A percentile compares a stretch with the other conserved stretches of the same genome.
phyloP scores from a whole-genome alignment of 331 rosid genomes.

The Rosa hybrid region DNA sequence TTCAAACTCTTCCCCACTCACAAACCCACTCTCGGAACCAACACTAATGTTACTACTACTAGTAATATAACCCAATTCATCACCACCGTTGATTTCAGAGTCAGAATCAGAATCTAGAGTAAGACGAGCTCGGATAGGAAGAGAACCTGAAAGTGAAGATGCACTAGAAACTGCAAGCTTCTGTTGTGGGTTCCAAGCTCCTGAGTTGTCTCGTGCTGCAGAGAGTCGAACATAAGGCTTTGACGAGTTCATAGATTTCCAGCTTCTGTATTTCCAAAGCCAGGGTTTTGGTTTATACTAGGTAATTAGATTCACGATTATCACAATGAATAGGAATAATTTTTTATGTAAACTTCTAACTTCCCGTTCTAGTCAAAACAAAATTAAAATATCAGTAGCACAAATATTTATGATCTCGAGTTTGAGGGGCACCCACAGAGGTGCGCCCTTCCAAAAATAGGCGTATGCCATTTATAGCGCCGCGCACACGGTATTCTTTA shows the following conservation, averaged over 20 bases:
- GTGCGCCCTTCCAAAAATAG: not conserved
- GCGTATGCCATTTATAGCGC: not conserved
- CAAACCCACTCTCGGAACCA: constrained; percentile 31
- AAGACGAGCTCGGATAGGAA: constrained; percentile 65
- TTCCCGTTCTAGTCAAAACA: too few species aligned
- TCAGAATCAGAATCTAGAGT: constrained; percentile 45
- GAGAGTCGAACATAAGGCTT: constrained; percentile 21
- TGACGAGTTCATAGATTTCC: constrained; percentile 43
- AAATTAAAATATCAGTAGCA: too few species aligned
- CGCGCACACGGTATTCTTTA: constrained; percentile 6
- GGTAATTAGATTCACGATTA: not conserved
- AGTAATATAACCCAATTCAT: constrained; percentile 1
- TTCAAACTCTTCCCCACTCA: constrained; percentile 35
- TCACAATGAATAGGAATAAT: not conserved
- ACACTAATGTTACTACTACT: constrained; percentile 27
- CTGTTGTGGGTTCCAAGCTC: constrained; percentile 8
- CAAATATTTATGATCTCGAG: not conserved
- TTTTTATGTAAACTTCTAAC: too few species aligned
- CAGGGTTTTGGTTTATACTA: not conserved
- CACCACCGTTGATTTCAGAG: constrained; percentile 16
- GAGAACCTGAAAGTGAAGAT: constrained; percentile 29
- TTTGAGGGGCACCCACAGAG: not conserved
- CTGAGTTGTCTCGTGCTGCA: constrained; percentile 5
- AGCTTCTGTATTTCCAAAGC: not conserved
- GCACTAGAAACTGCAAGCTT: constrained; percentile 21